Evolutionary conservation across 1,284 basidiomycete species (phyloP).

Genomic region (Mrakiaceae sp.): DNA sequence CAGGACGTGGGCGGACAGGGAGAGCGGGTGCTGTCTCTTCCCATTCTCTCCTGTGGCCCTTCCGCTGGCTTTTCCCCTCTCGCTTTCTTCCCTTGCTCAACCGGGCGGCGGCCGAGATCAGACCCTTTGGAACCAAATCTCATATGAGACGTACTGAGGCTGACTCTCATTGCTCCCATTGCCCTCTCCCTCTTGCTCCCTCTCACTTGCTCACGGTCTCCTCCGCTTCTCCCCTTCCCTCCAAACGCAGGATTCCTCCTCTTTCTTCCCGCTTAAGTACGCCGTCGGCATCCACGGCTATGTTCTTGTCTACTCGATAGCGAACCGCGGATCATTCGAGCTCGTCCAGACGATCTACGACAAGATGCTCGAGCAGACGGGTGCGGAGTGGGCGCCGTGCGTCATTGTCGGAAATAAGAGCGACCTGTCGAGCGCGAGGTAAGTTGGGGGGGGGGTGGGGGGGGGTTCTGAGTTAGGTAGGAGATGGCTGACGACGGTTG

Average conservation of each 20-base stretch:
- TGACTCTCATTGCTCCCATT: too few species aligned
- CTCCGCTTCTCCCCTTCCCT: background rate
- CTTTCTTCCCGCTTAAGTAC: constrained; percentile 68
- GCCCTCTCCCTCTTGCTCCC: too few species aligned
- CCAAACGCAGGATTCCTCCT: constrained; percentile 63
- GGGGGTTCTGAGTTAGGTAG: constrained; percentile 8
- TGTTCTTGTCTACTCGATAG: constrained; percentile 88
- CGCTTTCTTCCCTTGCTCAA: background rate
- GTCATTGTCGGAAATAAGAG: constrained; percentile 94
- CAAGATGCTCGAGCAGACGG: constrained; percentile 94
- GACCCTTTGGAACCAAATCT: too few species aligned
- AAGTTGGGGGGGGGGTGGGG: constrained; percentile 24
- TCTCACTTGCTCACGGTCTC: background rate
- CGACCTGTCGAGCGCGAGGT: constrained; percentile 64
- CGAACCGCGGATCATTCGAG: constrained; percentile 83
- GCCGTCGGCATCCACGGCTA: constrained; percentile 75
- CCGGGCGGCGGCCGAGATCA: too few species aligned
- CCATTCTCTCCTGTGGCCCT: background rate
- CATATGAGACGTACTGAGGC: too few species aligned
- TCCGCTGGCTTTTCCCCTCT: background rate
- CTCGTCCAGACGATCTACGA: constrained; percentile 94
- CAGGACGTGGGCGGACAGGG: background rate
- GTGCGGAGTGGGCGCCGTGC: constrained; percentile 79
- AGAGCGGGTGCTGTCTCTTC: background rate
- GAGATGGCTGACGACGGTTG: constrained; percentile 18